phyloP scores from a whole-genome alignment of 176 grass and related monocot species.

The Avena eriantha region DNA sequence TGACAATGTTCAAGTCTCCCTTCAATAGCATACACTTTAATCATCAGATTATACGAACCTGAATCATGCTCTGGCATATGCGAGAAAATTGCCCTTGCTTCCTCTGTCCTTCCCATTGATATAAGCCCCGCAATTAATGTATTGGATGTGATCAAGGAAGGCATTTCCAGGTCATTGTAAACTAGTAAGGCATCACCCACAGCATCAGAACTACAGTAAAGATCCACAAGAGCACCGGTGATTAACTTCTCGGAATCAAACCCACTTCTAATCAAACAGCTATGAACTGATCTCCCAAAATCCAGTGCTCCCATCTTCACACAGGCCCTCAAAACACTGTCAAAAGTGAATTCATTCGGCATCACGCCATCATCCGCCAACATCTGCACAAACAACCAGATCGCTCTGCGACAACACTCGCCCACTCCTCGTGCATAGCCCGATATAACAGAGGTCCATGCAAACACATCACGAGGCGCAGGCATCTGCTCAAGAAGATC shows the following conservation, averaged over 20 bases:
- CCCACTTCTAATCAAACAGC: constrained; percentile 48
- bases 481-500: constrained; percentile 49
- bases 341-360: constrained; percentile 59
- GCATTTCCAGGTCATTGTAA: constrained; percentile 39
- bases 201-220: constrained; percentile 57
- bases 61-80: constrained; percentile 49
- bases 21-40: constrained; percentile 50
- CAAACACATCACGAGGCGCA: constrained; percentile 45
- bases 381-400: constrained; percentile 51
- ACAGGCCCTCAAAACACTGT: constrained; percentile 56
- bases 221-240: constrained; percentile 58
- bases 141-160: constrained; percentile 55
- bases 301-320: constrained; percentile 45
- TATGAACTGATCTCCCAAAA: constrained; percentile 54
- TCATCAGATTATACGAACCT: constrained; percentile 67
- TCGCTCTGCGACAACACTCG: constrained; percentile 24
- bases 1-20: constrained; percentile 54
- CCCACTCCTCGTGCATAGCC: constrained; percentile 20
- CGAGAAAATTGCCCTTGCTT: constrained; percentile 48
- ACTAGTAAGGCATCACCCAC: constrained; percentile 49
- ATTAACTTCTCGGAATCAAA: constrained; percentile 48
- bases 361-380: not conserved
- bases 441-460: constrained; percentile 53
- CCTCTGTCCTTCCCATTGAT: constrained; percentile 38
- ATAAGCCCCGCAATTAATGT: constrained; percentile 52